Base-by-base conservation (phyloP, 768 basidiomycete species). In the Russula abietina region DNA sequence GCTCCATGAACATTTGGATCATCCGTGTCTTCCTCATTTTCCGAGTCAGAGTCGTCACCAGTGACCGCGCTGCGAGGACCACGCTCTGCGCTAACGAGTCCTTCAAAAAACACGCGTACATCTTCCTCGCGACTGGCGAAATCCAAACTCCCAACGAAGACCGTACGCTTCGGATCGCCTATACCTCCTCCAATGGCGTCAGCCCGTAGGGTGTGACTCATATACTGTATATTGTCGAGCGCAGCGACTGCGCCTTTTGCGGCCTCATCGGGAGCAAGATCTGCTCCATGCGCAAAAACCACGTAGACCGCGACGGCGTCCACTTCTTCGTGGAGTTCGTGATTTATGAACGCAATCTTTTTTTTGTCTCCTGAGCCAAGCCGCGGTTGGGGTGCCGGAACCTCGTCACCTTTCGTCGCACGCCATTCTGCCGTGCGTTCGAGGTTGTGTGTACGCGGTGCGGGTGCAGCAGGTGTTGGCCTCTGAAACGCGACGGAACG, bases 61-160 rank as follows among this genome's bases (percentile, higher is more conserved):
- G 70, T 72, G 3, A 65, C 67, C 7, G 64, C 66, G 32, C 72
- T 73, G 10, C 85, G 82, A 14, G 79, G 76, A 0, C 93, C 93
- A 46, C 83, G 79, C 75, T 93, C 93, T 1, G 80, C 76, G 45
- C 77, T 80, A 19, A 98, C 74, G 36, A 93, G 71, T 5, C 79
- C 81, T 74, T 98, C 95, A 59, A 97, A 95, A 73, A 92, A 97
- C 5, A 78, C 80, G 30, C 97, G 76, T 48, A 99, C 71, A 70
- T 94, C 92, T 71, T 96, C 91, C 70, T 98, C 97, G 70, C 87
- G 89, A 69, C 89, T 85, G 41, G 86, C 89, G 72, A 97, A 97
- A 71, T 97, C 94, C 62, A 99, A 78, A 69, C 90, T 94, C 6
- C 96, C 96, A 2, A 99, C 87, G 69, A 98, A 98, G 28, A 98